These are phyloP conservation scores for Paraphaeosphaeria sporulosa DNA, from an alignment of 2,329 filamentous ascomycete species.

Conservation along the genomic window DNA sequence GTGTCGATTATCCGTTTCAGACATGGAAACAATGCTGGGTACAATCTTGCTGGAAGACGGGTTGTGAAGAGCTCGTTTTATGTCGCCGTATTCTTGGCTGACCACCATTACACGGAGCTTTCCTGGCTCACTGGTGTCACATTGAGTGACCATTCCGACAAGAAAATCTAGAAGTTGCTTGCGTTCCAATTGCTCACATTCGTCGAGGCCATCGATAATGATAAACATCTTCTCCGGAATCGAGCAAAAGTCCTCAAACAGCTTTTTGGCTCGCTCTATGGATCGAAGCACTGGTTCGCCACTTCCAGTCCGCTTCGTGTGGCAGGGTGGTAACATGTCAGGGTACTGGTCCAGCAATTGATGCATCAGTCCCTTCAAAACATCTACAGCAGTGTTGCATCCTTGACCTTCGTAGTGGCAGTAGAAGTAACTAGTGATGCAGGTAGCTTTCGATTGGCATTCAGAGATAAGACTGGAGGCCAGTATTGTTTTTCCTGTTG, in stretches of 20 bases:
- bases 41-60: conserved; percentile 10
- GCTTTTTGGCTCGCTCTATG: conserved; percentile 20
- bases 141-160: conserved; percentile 20
- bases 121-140: conserved; percentile 25
- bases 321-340: conserved; percentile 23
- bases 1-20: conserved; percentile 23
- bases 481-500: conserved; percentile 36
- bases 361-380: conserved; percentile 28
- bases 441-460: conserved; percentile 16
- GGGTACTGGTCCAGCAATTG: conserved; percentile 27
- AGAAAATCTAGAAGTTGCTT: conserved; percentile 29
- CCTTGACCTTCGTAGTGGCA: conserved; percentile 29
- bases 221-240: conserved; percentile 28
- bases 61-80: conserved; percentile 21
- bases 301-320: conserved; percentile 19
- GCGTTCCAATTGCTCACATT: conserved; percentile 28
- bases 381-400: conserved; percentile 21
- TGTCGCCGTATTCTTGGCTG: conserved; percentile 37
- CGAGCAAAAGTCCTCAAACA: conserved; percentile 30
- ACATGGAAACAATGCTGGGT: conserved; percentile 24
- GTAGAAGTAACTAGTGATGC: conserved; percentile 31
- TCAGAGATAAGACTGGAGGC: conserved; percentile 35
- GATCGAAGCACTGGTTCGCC: conserved; percentile 30
- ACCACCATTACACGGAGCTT: conserved; percentile 34
- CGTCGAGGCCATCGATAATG: conserved; percentile 36